Evolutionary conservation across 202 grass and related monocot genomes (phyloP), one percentile per base, ranked within the genome.

Genomic region (Carex sylvatica): DNA sequence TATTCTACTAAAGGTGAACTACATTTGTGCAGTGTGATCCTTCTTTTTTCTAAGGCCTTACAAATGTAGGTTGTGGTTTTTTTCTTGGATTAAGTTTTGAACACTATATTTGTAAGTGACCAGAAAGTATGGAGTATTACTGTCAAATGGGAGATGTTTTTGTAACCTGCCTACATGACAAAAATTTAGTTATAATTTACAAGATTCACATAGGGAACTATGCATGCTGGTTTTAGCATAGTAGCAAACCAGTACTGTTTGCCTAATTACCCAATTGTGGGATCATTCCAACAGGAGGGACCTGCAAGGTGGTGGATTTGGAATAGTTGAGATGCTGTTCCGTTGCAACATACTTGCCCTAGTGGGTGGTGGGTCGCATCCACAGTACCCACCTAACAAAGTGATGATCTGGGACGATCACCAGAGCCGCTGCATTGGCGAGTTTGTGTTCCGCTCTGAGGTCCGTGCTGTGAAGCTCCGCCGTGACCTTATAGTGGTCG

Each of bases 351-450:
- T 93, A 63, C 88, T 99, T 15, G 91, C 96, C 2, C 91, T 99
- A 36, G 93, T 99, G 2, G 96, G 96, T 18, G 96, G 96, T 14
- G 96, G 96, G 0, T 78, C 86, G 6, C 84, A 84, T 42, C 92
- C 93, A 0, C 86, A 93, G 85, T 95, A 99, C 83, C 84, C 89
- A 61, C 91, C 91, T 11, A 95, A 91, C 74, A 95, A 93, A 90
- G 93, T 99, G 23, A 95, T 98, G 96, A 98, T 98, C 78, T 98
- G 92, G 96, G 96, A 98, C 33, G 96, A 98, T 80, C 96, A 95
- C 87, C 93, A 95, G 86, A 92, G 88, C 91, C 96, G 93, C 4
- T 95, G 93, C 93, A 99, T 99, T 30, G 93, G 96, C 60, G 96
- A 96, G 87, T 90, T 96, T 83, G 89, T 91, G 61, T 99, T 99